These are phyloP conservation scores for Aquilaria yunnanensis DNA, from an alignment of 345 rosid genomes.

Conservation along the genomic window DNA sequence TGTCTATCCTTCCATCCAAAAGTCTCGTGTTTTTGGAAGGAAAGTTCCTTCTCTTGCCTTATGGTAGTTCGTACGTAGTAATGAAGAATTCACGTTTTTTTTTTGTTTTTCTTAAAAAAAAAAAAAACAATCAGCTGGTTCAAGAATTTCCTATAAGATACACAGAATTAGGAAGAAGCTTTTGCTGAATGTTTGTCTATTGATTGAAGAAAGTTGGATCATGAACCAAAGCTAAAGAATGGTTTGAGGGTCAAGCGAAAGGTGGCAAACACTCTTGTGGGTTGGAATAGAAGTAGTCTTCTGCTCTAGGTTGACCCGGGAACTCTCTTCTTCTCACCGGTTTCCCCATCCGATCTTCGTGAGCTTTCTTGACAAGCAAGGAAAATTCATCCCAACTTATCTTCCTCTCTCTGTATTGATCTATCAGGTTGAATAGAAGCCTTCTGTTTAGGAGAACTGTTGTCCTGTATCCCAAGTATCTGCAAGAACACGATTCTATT, in stretches of 20 bases:
- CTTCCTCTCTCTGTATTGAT: constrained; percentile 19
- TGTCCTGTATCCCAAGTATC: constrained; percentile 29
- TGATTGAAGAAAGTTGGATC: too few relatives aligned
- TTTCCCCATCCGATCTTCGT: constrained; percentile 26
- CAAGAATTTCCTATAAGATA: too few relatives aligned
- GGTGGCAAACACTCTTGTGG: constrained; percentile 43
- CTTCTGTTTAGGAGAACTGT: constrained; percentile 25
- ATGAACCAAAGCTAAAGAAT: constrained; percentile 1
- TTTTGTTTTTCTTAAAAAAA: too few relatives aligned
- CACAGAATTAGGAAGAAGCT: too few relatives aligned
- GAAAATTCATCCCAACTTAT: constrained; percentile 33
- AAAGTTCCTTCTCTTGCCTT: too few relatives aligned
- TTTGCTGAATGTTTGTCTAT: too few relatives aligned
- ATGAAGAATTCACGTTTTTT: too few relatives aligned
- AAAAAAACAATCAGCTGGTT: too few relatives aligned
- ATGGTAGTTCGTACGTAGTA: too few relatives aligned
- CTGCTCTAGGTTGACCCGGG: constrained; percentile 33
- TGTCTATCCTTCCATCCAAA: too few relatives aligned
- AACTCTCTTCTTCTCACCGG: constrained; percentile 16
- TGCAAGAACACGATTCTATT: constrained; percentile 5
- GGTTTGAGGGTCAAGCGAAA: background rate
- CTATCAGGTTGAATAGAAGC: constrained; percentile 26
- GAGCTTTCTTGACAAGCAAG: constrained; percentile 19
- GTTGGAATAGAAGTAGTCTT: constrained; percentile 43
- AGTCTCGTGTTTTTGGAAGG: too few relatives aligned